Conservation (phyloP, 768 basidiomycete species). For the Russula sp. region DNA sequence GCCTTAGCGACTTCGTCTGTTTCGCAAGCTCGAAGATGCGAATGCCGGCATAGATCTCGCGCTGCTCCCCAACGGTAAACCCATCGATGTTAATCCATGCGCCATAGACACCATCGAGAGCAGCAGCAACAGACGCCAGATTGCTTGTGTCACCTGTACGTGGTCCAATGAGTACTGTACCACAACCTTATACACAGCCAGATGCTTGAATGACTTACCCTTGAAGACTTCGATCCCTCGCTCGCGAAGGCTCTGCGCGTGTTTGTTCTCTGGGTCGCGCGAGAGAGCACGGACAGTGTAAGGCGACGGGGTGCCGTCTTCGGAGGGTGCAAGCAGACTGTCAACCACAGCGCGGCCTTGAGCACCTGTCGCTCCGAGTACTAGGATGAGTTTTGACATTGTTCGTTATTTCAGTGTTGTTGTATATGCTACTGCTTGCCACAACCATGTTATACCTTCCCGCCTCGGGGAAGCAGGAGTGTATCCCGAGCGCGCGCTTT, state of each 20-base stretch:
- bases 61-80: slow-evolving; percentile 39
- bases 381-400: slow-evolving; percentile 30
- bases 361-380: slow-evolving; percentile 41
- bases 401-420: too few relatives aligned
- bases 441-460: background rate
- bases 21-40: slow-evolving; percentile 38
- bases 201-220: too few relatives aligned
- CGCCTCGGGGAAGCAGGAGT: background rate
- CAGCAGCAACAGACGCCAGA: slow-evolving; percentile 21
- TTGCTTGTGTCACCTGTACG: slow-evolving; percentile 13
- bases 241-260: slow-evolving; percentile 31
- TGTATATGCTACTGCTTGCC: too few relatives aligned
- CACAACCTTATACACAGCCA: too few relatives aligned
- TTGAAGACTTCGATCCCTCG: slow-evolving; percentile 30
- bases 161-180: too few relatives aligned
- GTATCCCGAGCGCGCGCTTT: background rate
- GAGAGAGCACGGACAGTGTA: slow-evolving; percentile 38
- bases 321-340: slow-evolving; percentile 28
- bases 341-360: slow-evolving; percentile 37
- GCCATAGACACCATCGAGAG: slow-evolving; percentile 29
- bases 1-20: slow-evolving; percentile 29
- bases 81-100: slow-evolving; percentile 34
- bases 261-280: slow-evolving; percentile 30
- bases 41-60: slow-evolving; percentile 34
- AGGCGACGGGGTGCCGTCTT: slow-evolving; percentile 36